Conservation (phyloP, 106 monocot genomes). For the Iris macrosiphon region DNA sequence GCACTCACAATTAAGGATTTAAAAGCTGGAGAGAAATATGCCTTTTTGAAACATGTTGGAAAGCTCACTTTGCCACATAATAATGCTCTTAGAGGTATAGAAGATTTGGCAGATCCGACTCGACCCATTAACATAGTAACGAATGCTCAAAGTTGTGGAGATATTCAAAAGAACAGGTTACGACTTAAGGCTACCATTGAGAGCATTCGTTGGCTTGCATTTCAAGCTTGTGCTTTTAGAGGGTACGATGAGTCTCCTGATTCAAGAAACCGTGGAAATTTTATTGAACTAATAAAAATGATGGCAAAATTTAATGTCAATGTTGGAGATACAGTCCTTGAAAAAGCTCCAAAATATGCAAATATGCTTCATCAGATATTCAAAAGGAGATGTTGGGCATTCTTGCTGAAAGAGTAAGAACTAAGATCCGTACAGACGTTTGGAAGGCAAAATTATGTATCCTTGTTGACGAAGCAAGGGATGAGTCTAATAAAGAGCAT, state of each 20-base stretch:
- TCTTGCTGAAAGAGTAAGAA: not conserved
- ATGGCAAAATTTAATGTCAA: not conserved
- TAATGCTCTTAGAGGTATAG: too few relatives aligned
- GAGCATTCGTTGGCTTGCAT: not conserved
- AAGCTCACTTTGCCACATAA: too few relatives aligned
- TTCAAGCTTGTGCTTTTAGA: constrained; percentile 6
- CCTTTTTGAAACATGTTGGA: too few relatives aligned
- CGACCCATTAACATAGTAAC: too few relatives aligned
- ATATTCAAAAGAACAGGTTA: too few relatives aligned
- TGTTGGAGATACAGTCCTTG: not conserved
- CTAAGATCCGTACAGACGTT: not conserved
- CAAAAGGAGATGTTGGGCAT: not conserved
- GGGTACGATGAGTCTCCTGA: not conserved
- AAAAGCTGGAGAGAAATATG: too few relatives aligned
- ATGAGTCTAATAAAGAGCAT: not conserved
- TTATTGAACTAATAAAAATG: not conserved
- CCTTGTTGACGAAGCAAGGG: not conserved
- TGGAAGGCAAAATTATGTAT: not conserved
- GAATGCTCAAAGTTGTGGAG: too few relatives aligned
- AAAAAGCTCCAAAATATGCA: not conserved
- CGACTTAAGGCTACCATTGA: not conserved
- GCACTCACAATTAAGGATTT: too few relatives aligned
- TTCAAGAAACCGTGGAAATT: not conserved
- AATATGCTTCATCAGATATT: not conserved
- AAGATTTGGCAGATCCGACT: too few relatives aligned